These are phyloP conservation scores for Niebla homalea DNA, from an alignment of 495 filamentous ascomycete species.

Conservation along the genomic window DNA sequence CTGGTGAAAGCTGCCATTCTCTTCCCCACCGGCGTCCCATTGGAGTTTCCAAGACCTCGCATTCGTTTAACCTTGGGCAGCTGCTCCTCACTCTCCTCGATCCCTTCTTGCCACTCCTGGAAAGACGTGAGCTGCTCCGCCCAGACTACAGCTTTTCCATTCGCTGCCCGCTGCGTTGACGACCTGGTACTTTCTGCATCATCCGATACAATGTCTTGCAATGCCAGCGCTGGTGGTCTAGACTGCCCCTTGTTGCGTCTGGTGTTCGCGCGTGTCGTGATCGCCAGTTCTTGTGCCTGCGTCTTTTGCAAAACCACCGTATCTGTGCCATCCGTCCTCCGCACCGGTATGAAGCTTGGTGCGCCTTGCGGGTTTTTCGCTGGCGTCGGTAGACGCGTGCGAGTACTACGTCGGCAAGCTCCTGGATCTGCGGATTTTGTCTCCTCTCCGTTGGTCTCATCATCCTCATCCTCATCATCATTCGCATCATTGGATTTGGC, in stretches of 20 bases:
- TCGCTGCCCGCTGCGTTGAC: background rate
- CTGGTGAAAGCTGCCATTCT: constrained; percentile 9
- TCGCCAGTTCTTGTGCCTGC: constrained; percentile 43
- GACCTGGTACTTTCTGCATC: background rate
- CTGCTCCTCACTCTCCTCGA: constrained; percentile 12
- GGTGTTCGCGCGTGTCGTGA: constrained; percentile 43
- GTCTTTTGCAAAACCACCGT: constrained; percentile 42
- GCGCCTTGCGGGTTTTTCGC: constrained; percentile 16
- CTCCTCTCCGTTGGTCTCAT: constrained; percentile 10
- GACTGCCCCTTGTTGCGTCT: constrained; percentile 42
- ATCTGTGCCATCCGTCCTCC: constrained; percentile 41
- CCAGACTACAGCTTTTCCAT: constrained; percentile 14
- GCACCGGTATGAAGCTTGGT: constrained; percentile 41
- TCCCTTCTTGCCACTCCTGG: constrained; percentile 8
- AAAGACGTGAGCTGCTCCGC: constrained; percentile 16
- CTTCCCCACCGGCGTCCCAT: constrained; percentile 13
- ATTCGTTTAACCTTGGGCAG: constrained; percentile 13
- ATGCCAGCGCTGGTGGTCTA: constrained; percentile 30
- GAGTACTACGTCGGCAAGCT: constrained; percentile 30
- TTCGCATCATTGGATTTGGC: constrained; percentile 8
- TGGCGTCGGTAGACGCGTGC: constrained; percentile 23
- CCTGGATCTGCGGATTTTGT: constrained; percentile 3
- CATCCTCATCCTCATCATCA: constrained; percentile 12
- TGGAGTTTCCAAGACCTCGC: constrained; percentile 10
- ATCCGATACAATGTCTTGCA: constrained; percentile 28